Evolutionary conservation across 345 rosid species (phyloP).

Genomic region (Barbarea vulgaris): DNA sequence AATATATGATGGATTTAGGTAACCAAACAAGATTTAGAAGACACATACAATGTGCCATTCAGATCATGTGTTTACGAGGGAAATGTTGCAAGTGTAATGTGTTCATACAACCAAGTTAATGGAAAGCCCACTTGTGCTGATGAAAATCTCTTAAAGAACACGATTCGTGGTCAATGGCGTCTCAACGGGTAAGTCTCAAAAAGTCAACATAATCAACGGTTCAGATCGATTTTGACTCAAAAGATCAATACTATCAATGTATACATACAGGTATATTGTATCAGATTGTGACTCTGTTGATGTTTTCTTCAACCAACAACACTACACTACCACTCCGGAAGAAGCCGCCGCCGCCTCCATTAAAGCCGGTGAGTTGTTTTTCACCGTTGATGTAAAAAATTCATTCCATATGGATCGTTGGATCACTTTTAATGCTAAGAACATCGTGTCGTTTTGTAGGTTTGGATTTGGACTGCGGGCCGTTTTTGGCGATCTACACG

Average conservation of each 20-base stretch:
- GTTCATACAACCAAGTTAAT: constrained; percentile 95
- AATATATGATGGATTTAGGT: constrained; percentile 52
- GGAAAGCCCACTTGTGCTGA: constrained; percentile 98
- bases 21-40: constrained; percentile 87
- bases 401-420: not conserved
- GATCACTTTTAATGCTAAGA: not conserved
- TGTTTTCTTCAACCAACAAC: constrained; percentile 71
- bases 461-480: constrained; percentile 90
- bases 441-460: constrained; percentile 44
- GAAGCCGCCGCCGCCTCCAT: constrained; percentile 82
- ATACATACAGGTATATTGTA: constrained; percentile 65
- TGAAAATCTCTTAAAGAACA: constrained; percentile 66
- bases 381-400: not conserved
- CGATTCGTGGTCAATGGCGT: constrained; percentile 87
- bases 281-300: constrained; percentile 94
- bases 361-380: constrained; percentile 60
- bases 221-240: not conserved
- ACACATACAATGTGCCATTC: constrained; percentile 88
- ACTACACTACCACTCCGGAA: constrained; percentile 74
- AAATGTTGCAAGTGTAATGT: constrained; percentile 92
- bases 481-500: constrained; percentile 71
- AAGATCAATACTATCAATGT: not conserved
- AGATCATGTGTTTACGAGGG: constrained; percentile 86
- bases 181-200: constrained; percentile 65
- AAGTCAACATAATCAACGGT: constrained; percentile 7